phyloP scores from a whole-genome alignment of 768 basidiomycete species.

The Sarcodon sp. region DNA sequence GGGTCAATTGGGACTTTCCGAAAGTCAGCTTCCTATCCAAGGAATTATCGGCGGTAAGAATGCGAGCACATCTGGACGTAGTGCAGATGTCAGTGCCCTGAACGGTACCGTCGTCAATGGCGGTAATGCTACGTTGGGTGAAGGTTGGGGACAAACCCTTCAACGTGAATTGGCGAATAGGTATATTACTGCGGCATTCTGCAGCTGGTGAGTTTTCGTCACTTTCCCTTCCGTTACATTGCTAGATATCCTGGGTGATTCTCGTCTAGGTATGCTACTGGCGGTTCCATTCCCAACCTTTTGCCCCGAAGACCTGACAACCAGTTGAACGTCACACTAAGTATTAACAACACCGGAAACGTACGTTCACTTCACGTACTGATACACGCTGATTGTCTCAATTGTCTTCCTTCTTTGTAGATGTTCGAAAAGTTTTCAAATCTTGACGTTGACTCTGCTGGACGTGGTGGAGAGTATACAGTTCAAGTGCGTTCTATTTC shows the following conservation, averaged over 20 bases:
- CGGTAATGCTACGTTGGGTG: conserved; percentile 43
- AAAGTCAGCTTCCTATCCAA: conserved; percentile 62
- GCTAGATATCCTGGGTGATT: not conserved
- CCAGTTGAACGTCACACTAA: conserved; percentile 58
- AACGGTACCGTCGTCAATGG: conserved; percentile 53
- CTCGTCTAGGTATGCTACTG: conserved; percentile 64
- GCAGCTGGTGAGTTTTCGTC: conserved; percentile 59
- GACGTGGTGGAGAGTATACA: conserved; percentile 77
- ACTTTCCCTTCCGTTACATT: not conserved
- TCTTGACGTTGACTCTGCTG: conserved; percentile 65
- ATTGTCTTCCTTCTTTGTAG: conserved; percentile 19
- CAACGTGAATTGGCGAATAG: conserved; percentile 73
- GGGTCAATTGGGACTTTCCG: conserved; percentile 74
- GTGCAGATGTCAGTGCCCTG: conserved; percentile 46
- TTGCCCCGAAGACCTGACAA: conserved; percentile 56
- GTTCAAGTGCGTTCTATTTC: conserved; percentile 42
- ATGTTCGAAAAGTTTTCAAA: conserved; percentile 88
- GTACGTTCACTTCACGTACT: conserved; percentile 26
- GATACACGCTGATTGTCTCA: not conserved
- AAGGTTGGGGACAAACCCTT: conserved; percentile 55
- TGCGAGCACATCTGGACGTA: conserved; percentile 36
- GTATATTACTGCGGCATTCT: conserved; percentile 71
- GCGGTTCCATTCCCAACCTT: conserved; percentile 65
- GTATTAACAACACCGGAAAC: conserved; percentile 57
- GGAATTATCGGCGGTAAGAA: conserved; percentile 30